Conservation (phyloP, 208 protist genomes). For the Leishmania gerbilli region DNA sequence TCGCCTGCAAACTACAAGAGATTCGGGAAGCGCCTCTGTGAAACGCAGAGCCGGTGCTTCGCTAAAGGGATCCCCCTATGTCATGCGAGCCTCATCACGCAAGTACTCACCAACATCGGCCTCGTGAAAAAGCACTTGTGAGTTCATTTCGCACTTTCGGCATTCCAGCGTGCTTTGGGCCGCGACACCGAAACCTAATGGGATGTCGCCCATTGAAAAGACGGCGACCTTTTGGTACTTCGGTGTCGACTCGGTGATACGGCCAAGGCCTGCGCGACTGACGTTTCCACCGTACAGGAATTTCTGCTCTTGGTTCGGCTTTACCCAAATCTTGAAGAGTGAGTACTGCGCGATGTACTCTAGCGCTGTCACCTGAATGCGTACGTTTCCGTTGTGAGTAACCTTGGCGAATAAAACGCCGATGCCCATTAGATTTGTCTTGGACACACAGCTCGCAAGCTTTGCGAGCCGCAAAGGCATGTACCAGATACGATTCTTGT, state of each 20-base stretch:
- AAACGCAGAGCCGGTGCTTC: neutral
- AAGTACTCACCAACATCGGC: slow-evolving; percentile 99
- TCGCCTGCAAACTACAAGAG: neutral
- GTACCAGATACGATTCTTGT: slow-evolving; percentile 94
- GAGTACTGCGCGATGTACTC: slow-evolving; percentile 93
- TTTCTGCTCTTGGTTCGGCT: slow-evolving; percentile 98
- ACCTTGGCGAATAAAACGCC: slow-evolving; percentile 91
- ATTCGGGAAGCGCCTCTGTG: neutral
- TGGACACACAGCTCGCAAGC: slow-evolving; percentile 86
- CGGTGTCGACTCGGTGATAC: slow-evolving; percentile 98
- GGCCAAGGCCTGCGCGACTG: slow-evolving; percentile 96
- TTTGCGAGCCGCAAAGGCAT: slow-evolving; percentile 84
- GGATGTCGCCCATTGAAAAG: slow-evolving; percentile 97
- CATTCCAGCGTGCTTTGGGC: slow-evolving; percentile 96
- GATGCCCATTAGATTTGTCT: slow-evolving; percentile 90
- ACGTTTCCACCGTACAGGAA: slow-evolving; percentile 99
- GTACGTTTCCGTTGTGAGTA: slow-evolving; percentile 90
- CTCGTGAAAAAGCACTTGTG: slow-evolving; percentile 97
- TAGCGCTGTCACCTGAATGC: slow-evolving; percentile 89
- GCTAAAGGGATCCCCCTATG: slow-evolving; percentile 35
- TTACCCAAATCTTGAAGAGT: slow-evolving; percentile 99
- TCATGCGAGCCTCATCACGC: slow-evolving; percentile 95
- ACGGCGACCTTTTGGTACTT: slow-evolving; percentile 98
- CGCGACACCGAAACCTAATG: slow-evolving; percentile 97
- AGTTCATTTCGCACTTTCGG: slow-evolving; percentile 96